These are phyloP conservation scores for Venturia oleaginea DNA, from an alignment of 2,329 filamentous ascomycete species.

Conservation along the genomic window DNA sequence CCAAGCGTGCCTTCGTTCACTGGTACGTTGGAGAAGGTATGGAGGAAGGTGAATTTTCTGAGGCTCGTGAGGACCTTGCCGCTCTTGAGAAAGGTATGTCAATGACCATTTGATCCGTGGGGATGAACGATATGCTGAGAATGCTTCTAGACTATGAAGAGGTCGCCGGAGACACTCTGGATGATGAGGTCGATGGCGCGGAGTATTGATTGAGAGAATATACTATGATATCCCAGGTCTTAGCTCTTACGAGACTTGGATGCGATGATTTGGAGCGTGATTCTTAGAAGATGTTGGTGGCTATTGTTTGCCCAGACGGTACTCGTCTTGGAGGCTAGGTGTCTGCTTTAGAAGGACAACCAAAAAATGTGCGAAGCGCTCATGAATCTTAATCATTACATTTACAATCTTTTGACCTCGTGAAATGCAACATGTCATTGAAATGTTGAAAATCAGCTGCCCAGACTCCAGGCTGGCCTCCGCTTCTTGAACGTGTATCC, in stretches of 20 bases:
- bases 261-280: not conserved
- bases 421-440: not conserved
- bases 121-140: not conserved
- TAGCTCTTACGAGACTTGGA: not conserved
- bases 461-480: not conserved
- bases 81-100: constrained; percentile 60
- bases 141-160: constrained; percentile 57
- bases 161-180: constrained; percentile 60
- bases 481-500: not conserved
- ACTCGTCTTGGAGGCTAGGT: not conserved
- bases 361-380: not conserved
- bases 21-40: constrained; percentile 85
- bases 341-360: constrained; percentile 8
- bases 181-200: constrained; percentile 50
- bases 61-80: constrained; percentile 77
- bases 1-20: constrained; percentile 67
- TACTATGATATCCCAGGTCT: not conserved
- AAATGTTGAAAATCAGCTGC: not conserved
- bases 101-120: not conserved
- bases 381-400: not conserved
- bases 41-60: constrained; percentile 85
- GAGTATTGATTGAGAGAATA: constrained; percentile 27
- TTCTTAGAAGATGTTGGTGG: not conserved
- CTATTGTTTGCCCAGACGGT: not conserved
- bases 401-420: not conserved